Evolutionary conservation across 2,329 filamentous ascomycete species (phyloP).

Genomic region (Monilinia aucupariae): DNA sequence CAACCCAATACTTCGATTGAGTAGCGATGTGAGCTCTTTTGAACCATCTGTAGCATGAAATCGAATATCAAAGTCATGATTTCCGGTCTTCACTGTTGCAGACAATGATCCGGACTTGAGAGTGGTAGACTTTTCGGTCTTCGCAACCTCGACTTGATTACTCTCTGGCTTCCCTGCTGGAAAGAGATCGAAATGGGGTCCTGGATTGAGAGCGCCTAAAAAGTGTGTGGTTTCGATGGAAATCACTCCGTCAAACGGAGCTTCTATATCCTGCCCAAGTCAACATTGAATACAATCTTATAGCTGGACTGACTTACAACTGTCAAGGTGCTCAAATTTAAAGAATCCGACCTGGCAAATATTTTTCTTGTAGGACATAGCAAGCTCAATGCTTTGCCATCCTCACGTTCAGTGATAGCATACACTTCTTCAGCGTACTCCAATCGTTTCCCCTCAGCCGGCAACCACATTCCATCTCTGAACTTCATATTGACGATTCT

Average conservation of each 20-base stretch:
- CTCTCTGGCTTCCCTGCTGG: conserved; percentile 45
- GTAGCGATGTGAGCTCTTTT: conserved; percentile 49
- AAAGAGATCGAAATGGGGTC: conserved; percentile 54
- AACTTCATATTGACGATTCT: conserved; percentile 47
- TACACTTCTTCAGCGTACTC: conserved; percentile 64
- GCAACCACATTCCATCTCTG: conserved; percentile 63
- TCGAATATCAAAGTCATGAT: conserved; percentile 50
- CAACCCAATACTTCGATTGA: conserved; percentile 50
- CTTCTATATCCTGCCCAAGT: conserved; percentile 46
- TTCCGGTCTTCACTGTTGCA: conserved; percentile 45
- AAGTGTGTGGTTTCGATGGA: conserved; percentile 56
- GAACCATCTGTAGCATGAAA: conserved; percentile 48
- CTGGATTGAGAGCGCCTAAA: conserved; percentile 46
- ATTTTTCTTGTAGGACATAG: conserved; percentile 55
- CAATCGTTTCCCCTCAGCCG: conserved; percentile 53
- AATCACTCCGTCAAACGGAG: conserved; percentile 53
- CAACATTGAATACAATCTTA: conserved; percentile 5
- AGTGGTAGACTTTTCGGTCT: conserved; percentile 42
- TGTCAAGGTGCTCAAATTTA: conserved; percentile 51
- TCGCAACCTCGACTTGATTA: conserved; percentile 38
- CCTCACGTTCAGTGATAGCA: conserved; percentile 41
- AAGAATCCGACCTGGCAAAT: conserved; percentile 47
- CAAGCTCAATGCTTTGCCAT: conserved; percentile 46
- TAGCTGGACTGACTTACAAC: conserved; percentile 37
- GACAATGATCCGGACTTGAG: conserved; percentile 47